Conservation (phyloP, 2,329 filamentous ascomycete species). For the Aspergillus pseudoglaucus region DNA sequence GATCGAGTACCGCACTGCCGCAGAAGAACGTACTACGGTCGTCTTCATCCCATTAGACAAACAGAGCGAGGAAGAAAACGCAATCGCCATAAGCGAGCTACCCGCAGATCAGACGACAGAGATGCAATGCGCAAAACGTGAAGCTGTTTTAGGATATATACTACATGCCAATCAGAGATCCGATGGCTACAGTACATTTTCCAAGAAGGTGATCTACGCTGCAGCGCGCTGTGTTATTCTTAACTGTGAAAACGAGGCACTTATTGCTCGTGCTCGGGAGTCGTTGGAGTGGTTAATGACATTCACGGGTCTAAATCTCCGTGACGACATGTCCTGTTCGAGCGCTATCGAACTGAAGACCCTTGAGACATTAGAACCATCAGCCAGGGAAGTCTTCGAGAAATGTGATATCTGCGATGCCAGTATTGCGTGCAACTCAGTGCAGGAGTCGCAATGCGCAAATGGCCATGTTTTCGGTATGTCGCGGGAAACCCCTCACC, state of each 20-base stretch:
- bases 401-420: constrained; percentile 48
- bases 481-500: neutral
- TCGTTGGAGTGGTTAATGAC: constrained; percentile 21
- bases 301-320: constrained; percentile 24
- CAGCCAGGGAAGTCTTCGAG: constrained; percentile 34
- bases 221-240: constrained; percentile 31
- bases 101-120: constrained; percentile 11
- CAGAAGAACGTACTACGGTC: constrained; percentile 39
- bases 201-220: constrained; percentile 29
- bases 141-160: constrained; percentile 22
- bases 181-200: constrained; percentile 13
- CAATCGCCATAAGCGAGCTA: constrained; percentile 7
- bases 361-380: constrained; percentile 12
- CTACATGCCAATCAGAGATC: constrained; percentile 15
- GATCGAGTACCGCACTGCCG: constrained; percentile 49
- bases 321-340: constrained; percentile 21
- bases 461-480: constrained; percentile 48
- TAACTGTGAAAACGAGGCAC: constrained; percentile 14
- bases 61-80: constrained; percentile 7
- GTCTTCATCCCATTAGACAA: constrained; percentile 22
- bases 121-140: constrained; percentile 12
- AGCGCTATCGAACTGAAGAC: constrained; percentile 19
- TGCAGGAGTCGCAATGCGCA: constrained; percentile 42
- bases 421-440: constrained; percentile 43
- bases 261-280: constrained; percentile 19